These are phyloP conservation scores for Picochlorum sp. DNA, from an alignment of 139 green algal genomes.

Conservation along the genomic window DNA sequence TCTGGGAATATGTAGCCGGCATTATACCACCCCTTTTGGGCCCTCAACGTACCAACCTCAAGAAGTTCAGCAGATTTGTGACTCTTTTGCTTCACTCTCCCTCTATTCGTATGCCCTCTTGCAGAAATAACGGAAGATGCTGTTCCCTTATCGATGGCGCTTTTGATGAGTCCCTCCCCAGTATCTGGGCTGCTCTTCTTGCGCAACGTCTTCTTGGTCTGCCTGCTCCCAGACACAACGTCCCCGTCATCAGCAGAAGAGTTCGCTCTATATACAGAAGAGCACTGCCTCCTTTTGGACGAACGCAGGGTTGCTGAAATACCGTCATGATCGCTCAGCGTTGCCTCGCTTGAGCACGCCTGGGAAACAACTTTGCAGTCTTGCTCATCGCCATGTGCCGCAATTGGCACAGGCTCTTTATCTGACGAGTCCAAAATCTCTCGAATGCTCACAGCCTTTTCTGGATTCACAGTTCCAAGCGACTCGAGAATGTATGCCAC, in stretches of 20 bases:
- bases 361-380: no score
- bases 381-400: no score
- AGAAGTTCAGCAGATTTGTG: conserved; percentile 61
- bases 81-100: conserved; percentile 70
- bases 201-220: background rate
- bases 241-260: background rate
- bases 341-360: no score
- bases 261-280: background rate
- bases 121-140: conserved; percentile 32
- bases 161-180: conserved; percentile 4
- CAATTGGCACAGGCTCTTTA: no score
- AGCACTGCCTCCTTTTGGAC: no score
- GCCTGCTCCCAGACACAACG: background rate
- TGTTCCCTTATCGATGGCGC: background rate
- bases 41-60: conserved; percentile 30
- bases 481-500: background rate
- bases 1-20: conserved; percentile 89
- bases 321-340: no score
- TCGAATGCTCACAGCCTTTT: conserved; percentile 1
- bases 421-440: conserved; percentile 1
- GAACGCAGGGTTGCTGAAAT: no score
- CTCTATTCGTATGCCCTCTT: conserved; percentile 66
- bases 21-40: conserved; percentile 60
- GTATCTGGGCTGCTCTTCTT: background rate
- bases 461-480: conserved; percentile 4